Evolutionary conservation across 2,329 filamentous ascomycete genomes (phyloP), one percentile per base, ranked within the genome.

Genomic region (Apiospora sp.): DNA sequence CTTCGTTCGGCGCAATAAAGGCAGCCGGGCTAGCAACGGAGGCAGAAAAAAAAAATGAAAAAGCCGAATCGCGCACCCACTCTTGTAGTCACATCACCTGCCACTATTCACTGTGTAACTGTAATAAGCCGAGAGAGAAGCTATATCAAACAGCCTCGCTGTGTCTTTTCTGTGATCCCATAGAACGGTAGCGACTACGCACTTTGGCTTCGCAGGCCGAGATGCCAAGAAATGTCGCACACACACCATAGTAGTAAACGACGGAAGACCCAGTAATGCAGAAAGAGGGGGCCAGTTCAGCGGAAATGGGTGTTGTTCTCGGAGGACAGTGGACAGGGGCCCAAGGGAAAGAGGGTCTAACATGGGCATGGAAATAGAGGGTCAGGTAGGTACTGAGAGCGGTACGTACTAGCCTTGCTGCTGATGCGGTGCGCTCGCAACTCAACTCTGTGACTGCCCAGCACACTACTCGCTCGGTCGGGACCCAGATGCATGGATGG

Each of bases 181-280:
- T 30, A 61, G n/a, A 41, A n/a, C 58, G 58, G 58, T 34, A 64
- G 34, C 58, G 58, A 64, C 58, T 64, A 64, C 58, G 58, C 34
- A n/a, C 58, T 64, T 64, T n/a, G 58, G 58, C n/a, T 64, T 64
- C 58, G 19, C 34, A 64, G 58, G 30, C 58, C 58, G 58, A 41
- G 58, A 64, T 64, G 58, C 58, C 58, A 64, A 64, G 58, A 41
- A 64, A 64, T 64, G 58, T 64, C 58, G 58, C 58, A 64, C 58
- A 41, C 58, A 64, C 34, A 41, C 58, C 34, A 64, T n/a, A 10
- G 41, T 30, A 30, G 27, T 30, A 30, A 30, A 64, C 19, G 58
- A 64, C 58, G 54, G 30, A 61, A 30, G 30, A 54, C 27, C 51
- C 51, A 58, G 51, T 58, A 34, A 34, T 51, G 16, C 27, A 61